These are phyloP conservation scores for Astrocystis sublimbata DNA, from an alignment of 495 filamentous ascomycete genomes.

Conservation along the genomic window DNA sequence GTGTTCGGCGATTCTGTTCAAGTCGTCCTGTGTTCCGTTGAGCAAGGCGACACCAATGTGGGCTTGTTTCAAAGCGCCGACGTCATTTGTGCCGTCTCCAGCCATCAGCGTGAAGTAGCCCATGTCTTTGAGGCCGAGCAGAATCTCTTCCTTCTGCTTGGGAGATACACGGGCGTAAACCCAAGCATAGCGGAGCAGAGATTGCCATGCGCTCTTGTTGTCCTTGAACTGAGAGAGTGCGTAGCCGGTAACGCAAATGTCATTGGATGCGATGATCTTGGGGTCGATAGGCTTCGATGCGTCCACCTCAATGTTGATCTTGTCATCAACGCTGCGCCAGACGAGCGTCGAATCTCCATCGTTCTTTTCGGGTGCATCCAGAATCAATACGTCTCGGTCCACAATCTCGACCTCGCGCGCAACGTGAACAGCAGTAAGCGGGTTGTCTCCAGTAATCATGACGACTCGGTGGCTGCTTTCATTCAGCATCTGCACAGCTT, in stretches of 20 bases:
- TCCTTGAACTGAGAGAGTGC: slow-evolving; percentile 87
- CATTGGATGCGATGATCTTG: slow-evolving; percentile 80
- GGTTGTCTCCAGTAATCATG: slow-evolving; percentile 99
- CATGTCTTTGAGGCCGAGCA: slow-evolving; percentile 90
- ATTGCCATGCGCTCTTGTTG: slow-evolving; percentile 64
- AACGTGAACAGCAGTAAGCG: slow-evolving; percentile 93
- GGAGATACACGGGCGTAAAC: slow-evolving; percentile 98
- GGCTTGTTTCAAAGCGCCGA: slow-evolving; percentile 96
- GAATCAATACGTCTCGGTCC: slow-evolving; percentile 89
- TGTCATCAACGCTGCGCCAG: slow-evolving; percentile 95
- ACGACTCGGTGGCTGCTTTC: slow-evolving; percentile 97
- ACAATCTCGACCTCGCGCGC: slow-evolving; percentile 96
- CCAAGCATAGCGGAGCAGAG: slow-evolving; percentile 87
- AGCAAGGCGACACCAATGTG: slow-evolving; percentile 95
- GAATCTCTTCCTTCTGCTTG: slow-evolving; percentile 98
- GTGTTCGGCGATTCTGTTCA: slow-evolving; percentile 89
- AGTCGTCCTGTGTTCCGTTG: slow-evolving; percentile 89
- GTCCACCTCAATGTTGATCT: slow-evolving; percentile 82
- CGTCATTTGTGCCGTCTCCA: slow-evolving; percentile 97
- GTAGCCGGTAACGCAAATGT: slow-evolving; percentile 95
- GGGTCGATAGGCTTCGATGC: slow-evolving; percentile 77
- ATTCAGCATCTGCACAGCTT: slow-evolving; percentile 93
- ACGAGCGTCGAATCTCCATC: slow-evolving; percentile 78
- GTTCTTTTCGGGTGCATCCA: slow-evolving; percentile 93
- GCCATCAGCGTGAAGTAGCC: slow-evolving; percentile 99